Conservation (phyloP, 140 eudicot genomes). For the Eryngium alpinum region DNA sequence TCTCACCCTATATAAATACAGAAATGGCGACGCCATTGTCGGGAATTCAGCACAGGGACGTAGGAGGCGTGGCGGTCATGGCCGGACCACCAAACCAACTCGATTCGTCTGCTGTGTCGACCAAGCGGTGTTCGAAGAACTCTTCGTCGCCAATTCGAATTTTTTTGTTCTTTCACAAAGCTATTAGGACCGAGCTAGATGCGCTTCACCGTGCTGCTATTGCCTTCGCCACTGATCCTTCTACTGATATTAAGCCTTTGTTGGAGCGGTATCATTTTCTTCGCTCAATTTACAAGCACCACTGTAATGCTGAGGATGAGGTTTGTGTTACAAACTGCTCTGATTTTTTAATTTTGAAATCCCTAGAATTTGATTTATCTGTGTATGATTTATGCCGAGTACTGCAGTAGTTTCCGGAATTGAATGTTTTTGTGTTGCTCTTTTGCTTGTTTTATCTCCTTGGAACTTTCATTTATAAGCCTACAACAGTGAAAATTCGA, state of each 20-base stretch:
- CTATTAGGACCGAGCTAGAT: constrained; percentile 77
- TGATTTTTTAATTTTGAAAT: neutral
- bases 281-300: constrained; percentile 82
- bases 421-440: neutral
- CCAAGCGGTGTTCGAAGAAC: constrained; percentile 17
- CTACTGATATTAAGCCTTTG: constrained; percentile 69
- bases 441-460: too few relatives aligned
- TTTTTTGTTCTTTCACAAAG: constrained; percentile 85
- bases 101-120: constrained; percentile 38
- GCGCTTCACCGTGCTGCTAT: constrained; percentile 70
- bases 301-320: constrained; percentile 99
- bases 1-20: neutral
- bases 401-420: neutral
- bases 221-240: constrained; percentile 54
- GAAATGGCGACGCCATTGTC: constrained; percentile 21
- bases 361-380: neutral
- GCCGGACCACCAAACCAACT: constrained; percentile 50
- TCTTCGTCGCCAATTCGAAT: constrained; percentile 72
- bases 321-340: constrained; percentile 27
- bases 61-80: constrained; percentile 59
- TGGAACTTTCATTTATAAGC: constrained; percentile 19
- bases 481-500: constrained; percentile 18
- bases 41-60: constrained; percentile 46
- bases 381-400: neutral
- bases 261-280: constrained; percentile 70